Percentiles rank a stretch among this genome's conserved stretches.
Evolutionary conservation across 305 asterid genomes (phyloP).

Genomic region (Solanum aculeatissimum): DNA sequence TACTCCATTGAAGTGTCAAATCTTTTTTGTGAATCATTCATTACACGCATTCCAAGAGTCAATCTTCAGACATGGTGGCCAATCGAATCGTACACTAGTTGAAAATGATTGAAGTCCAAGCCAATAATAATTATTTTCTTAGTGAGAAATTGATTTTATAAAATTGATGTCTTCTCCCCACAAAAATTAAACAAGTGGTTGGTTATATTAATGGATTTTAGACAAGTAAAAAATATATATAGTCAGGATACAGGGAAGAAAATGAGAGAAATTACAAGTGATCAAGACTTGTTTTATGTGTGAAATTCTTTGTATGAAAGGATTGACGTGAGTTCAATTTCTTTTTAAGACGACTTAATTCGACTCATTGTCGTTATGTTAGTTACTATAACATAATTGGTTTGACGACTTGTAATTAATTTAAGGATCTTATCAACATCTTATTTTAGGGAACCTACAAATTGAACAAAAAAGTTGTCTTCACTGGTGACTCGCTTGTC

Average conservation of each 20-base stretch:
- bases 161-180: slow-evolving; percentile 10
- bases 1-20: slow-evolving; percentile 10
- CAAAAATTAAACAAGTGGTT: not conserved
- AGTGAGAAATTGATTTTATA: not conserved
- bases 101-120: slow-evolving; percentile 10
- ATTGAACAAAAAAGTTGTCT: not conserved
- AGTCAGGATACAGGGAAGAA: too few relatives aligned
- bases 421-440: not conserved
- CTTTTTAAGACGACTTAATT: not conserved
- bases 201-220: not conserved
- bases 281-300: not conserved
- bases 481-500: not conserved
- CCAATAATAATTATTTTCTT: slow-evolving; percentile 1
- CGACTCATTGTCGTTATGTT: not conserved
- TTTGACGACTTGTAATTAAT: not conserved
- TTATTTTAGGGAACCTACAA: not conserved
- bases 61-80: slow-evolving; percentile 11
- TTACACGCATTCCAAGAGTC: slow-evolving; percentile 40
- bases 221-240: too few relatives aligned
- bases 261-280: not conserved
- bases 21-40: slow-evolving; percentile 13
- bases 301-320: not conserved
- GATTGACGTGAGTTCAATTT: not conserved
- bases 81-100: not conserved
- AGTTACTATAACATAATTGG: not conserved